These are phyloP conservation scores for Starmerella floricola DNA, from an alignment of 805 yeast genomes.

Conservation along the genomic window DNA sequence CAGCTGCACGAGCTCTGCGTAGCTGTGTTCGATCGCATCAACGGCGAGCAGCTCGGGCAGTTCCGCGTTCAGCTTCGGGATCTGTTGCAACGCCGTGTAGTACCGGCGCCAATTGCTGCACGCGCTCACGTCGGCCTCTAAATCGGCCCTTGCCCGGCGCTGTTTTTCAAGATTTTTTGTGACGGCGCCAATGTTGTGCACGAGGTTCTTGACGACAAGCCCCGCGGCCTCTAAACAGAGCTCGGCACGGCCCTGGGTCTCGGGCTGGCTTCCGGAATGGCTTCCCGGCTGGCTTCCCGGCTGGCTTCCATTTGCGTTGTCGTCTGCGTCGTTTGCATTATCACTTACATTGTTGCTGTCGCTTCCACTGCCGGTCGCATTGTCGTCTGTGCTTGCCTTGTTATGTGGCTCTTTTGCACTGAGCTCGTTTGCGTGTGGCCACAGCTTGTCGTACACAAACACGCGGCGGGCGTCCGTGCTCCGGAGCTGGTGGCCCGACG, in stretches of 20 bases:
- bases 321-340: neutral
- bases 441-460: slow-evolving; percentile 22
- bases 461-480: slow-evolving; percentile 21
- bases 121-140: slow-evolving; percentile 15
- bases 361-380: neutral
- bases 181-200: slow-evolving; percentile 4
- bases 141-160: neutral
- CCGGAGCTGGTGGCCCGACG: slow-evolving; percentile 23
- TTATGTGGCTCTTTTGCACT: too few species aligned
- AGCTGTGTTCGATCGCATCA: slow-evolving; percentile 2
- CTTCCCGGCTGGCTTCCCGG: too few species aligned
- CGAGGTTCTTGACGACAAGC: slow-evolving; percentile 3
- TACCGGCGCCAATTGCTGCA: slow-evolving; percentile 19
- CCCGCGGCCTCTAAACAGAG: slow-evolving; percentile 4
- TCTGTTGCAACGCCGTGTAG: slow-evolving; percentile 10
- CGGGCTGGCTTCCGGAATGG: too few species aligned
- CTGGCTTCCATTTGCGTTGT: too few species aligned
- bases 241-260: too few species aligned
- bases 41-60: slow-evolving; percentile 10
- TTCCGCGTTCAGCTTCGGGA: slow-evolving; percentile 11
- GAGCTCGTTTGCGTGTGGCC: slow-evolving; percentile 6
- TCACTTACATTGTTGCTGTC: neutral
- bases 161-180: slow-evolving; percentile 4
- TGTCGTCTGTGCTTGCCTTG: too few species aligned
- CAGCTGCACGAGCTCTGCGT: neutral